Conservation (phyloP, 257 asterid species). For the Schizonepeta tenuifolia region DNA sequence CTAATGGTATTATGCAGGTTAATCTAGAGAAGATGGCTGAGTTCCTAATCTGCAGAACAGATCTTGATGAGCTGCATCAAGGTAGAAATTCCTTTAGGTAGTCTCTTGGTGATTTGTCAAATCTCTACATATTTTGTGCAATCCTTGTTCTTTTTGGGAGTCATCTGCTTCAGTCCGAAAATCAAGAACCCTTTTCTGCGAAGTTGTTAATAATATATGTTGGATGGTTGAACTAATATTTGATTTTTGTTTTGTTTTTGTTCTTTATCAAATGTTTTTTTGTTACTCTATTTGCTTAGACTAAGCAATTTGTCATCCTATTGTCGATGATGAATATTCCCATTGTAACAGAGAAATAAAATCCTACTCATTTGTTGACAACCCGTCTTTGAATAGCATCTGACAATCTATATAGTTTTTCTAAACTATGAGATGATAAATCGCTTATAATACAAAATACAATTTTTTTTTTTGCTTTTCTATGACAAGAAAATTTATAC, state of each 20-base stretch:
- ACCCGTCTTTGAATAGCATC: too few relatives aligned
- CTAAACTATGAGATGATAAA: not conserved
- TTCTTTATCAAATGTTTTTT: too few relatives aligned
- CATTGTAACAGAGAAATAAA: not conserved
- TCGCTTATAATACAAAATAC: not conserved
- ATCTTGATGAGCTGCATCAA: slow-evolving; percentile 26
- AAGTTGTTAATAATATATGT: not conserved
- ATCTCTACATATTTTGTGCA: not conserved
- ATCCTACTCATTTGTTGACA: not conserved
- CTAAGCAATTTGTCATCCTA: not conserved
- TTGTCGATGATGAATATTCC: not conserved
- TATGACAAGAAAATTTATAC: too few relatives aligned
- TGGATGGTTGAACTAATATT: not conserved
- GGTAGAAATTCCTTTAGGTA: not conserved
- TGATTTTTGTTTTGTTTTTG: not conserved
- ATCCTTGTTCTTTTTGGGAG: not conserved
- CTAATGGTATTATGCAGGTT: slow-evolving; percentile 41
- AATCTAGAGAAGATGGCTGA: slow-evolving; percentile 18
- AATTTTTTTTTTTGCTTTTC: too few relatives aligned
- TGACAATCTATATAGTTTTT: too few relatives aligned
- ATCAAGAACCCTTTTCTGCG: not conserved
- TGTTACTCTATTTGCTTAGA: not conserved
- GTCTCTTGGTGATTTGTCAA: not conserved
- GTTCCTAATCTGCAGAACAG: slow-evolving; percentile 14
- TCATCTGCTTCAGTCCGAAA: slow-evolving; percentile 11